Conservation (phyloP, 1,139 yeast species). For the Pneumocystis murina region DNA sequence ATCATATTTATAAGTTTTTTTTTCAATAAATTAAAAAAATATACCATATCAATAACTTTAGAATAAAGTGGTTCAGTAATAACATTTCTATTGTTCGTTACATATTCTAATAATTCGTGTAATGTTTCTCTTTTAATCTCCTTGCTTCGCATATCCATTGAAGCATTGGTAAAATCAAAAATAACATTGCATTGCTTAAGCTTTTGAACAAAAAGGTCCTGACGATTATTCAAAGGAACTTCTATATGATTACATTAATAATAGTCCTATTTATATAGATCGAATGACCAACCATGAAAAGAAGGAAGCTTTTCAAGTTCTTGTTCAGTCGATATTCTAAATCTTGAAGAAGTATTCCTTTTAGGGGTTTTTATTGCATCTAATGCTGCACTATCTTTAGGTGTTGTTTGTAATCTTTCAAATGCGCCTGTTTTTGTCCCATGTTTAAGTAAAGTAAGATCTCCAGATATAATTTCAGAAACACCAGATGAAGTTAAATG, state of each 20-base stretch:
- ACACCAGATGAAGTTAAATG: slow-evolving; percentile 25
- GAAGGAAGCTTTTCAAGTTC: slow-evolving; percentile 72
- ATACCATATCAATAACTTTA: slow-evolving; percentile 64
- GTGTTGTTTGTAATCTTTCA: slow-evolving; percentile 22
- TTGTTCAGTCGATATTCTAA: slow-evolving; percentile 58
- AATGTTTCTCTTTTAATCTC: slow-evolving; percentile 77
- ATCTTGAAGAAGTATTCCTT: slow-evolving; percentile 85
- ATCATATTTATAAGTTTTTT: background rate
- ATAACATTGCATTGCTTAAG: slow-evolving; percentile 88
- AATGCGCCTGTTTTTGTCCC: slow-evolving; percentile 18
- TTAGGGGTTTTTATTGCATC: slow-evolving; percentile 64
- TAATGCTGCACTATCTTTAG: slow-evolving; percentile 27
- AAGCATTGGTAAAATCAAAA: slow-evolving; percentile 89
- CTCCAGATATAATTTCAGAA: slow-evolving; percentile 28
- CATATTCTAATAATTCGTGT: slow-evolving; percentile 77
- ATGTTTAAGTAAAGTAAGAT: slow-evolving; percentile 20
- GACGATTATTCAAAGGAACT: slow-evolving; percentile 73
- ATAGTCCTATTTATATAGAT: background rate
- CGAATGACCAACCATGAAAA: slow-evolving; percentile 35
- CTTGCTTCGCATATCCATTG: slow-evolving; percentile 80
- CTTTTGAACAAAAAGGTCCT: slow-evolving; percentile 67
- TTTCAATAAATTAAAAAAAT: background rate
- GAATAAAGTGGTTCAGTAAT: slow-evolving; percentile 84
- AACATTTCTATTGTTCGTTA: slow-evolving; percentile 63
- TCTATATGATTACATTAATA: slow-evolving; percentile 27